Base-by-base conservation (phyloP, 164 flowering plant genomes). In the Annona cherimola region DNA sequence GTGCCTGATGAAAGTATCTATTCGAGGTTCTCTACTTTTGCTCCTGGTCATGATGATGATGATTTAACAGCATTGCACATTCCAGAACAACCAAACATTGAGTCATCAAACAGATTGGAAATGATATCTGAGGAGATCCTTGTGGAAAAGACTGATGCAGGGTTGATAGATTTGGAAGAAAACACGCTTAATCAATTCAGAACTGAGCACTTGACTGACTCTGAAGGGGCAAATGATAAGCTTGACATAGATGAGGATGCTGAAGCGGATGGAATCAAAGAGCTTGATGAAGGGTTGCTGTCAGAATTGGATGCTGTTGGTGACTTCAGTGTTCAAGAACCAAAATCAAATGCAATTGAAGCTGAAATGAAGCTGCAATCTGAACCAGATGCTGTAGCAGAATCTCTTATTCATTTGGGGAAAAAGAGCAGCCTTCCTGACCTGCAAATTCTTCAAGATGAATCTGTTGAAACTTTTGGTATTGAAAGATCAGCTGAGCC, bases 221-320 rank as follows among this genome's bases (percentile, higher is more conserved):
- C 69, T 5, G 57, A 59, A 5, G 83, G 79, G 61, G 68, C 73
- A 68, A 69, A 61, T 69, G 77, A 20, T 35, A 8, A 68, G 19
- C 81, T 39, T 44, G 50, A 45, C 59, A 63, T 71, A 12, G 76
- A 78, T n/a, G 76, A 74, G 71, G 68, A 64, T 44, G 64, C 63
- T 61, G 74, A 40, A 59, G 73, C 54, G 5, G 79, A 80, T 66
- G 89, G 73, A 68, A 84, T 87, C 55, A 77, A 85, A 75, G 90
- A 87, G 60, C 78, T 88, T 64, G 91, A 86, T 76, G 95, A 89
- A 80, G 85, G 59, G 12, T 71, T 89, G 19, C 77, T 91, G 71
- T 71, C 78, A 1, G 92, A 89, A 76, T 74, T 91, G 77, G 93
- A 91, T 68, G 76, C 81, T 6, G 86, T 86, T 78, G 95, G 98